Evolutionary conservation across 352 stramenopile species (phyloP), one percentile per base, ranked within the genome.

Genomic region (Pythium phragmiticola): DNA sequence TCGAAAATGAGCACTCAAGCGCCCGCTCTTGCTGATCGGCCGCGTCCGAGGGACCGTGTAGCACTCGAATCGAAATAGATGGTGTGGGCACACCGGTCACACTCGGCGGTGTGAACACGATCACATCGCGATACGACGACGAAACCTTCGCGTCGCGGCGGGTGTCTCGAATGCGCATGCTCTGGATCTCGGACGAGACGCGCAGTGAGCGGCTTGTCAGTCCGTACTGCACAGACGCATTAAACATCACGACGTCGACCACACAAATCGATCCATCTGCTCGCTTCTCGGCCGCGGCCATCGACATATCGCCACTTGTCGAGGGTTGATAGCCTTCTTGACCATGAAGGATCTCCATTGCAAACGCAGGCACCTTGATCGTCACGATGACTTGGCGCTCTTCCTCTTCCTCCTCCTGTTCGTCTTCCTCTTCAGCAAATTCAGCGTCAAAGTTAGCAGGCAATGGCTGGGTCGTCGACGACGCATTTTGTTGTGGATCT

Each of bases 261-360:
- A 85, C 50, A 41, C 81, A 91, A 37, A 93, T 90, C n/a, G 86
- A 95, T 4, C 76, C 79, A 16, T 82, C 72, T n/a, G 78, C 86
- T 12, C 72, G 83, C 42, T 81, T 89, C 39, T 74, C 71, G 26
- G 75, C 78, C 28, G 88, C 78, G 12, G 78, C 80, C 82, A 94
- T 89, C 28, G 78, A 85, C 2, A 95, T 63, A 54, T 94, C 84
- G 16, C 82, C 87, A 66, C 77, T 90, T 45, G 70, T 79, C 6
- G 83, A 90, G 12, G 84, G 87, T 34, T 94, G 80, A 54, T 94
- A 95, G 6, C 87, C 87, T 50, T 89, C 65, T 52, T 91, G 74
- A 0, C 84, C 82, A 53, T 91, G 77, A 14, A 93, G 68, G 65
- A 95, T 74, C 50, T 95, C 87, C 68, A 95, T 81, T 41, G 87